Conservation (phyloP, 2,329 filamentous ascomycete genomes). For the Kalmusia sp. region DNA sequence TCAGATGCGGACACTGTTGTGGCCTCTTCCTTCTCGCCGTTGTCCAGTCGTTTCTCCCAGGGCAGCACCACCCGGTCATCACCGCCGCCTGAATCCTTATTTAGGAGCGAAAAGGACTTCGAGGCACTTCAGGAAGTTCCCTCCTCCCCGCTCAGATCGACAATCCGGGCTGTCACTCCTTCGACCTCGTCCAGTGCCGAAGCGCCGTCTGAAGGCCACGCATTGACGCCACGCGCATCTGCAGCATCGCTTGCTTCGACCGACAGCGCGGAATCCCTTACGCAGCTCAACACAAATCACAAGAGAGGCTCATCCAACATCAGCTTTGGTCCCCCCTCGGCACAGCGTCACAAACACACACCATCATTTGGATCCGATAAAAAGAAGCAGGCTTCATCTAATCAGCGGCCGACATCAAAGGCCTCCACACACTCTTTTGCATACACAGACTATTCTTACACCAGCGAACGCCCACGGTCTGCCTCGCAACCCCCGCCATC, state of each 20-base stretch:
- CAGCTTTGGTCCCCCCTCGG: slow-evolving; percentile 32
- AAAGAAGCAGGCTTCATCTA: slow-evolving; percentile 41
- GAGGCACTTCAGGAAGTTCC: slow-evolving; percentile 42
- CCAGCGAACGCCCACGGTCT: slow-evolving; percentile 40
- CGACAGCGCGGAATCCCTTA: slow-evolving; percentile 29
- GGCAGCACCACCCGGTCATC: slow-evolving; percentile 48
- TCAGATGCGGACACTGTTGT: slow-evolving; percentile 49
- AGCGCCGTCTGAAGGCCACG: slow-evolving; percentile 36
- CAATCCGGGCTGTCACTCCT: slow-evolving; percentile 48
- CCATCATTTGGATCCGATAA: slow-evolving; percentile 36
- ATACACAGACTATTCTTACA: slow-evolving; percentile 44
- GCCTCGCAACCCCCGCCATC: slow-evolving; percentile 36
- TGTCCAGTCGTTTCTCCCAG: slow-evolving; percentile 48
- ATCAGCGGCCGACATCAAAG: slow-evolving; percentile 36
- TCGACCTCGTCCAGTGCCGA: slow-evolving; percentile 39
- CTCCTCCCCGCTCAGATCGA: slow-evolving; percentile 30
- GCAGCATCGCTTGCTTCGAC: slow-evolving; percentile 45
- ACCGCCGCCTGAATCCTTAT: slow-evolving; percentile 35
- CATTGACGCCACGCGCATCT: slow-evolving; percentile 46
- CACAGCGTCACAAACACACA: slow-evolving; percentile 31
- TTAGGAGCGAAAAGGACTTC: slow-evolving; percentile 37
- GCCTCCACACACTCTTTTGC: slow-evolving; percentile 44
- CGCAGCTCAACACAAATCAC: slow-evolving; percentile 25
- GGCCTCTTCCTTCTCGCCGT: slow-evolving; percentile 44
- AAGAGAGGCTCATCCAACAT: slow-evolving; percentile 37